Base-by-base conservation (phyloP, 352 stramenopile species). In the Thraustochytrium sp. region DNA sequence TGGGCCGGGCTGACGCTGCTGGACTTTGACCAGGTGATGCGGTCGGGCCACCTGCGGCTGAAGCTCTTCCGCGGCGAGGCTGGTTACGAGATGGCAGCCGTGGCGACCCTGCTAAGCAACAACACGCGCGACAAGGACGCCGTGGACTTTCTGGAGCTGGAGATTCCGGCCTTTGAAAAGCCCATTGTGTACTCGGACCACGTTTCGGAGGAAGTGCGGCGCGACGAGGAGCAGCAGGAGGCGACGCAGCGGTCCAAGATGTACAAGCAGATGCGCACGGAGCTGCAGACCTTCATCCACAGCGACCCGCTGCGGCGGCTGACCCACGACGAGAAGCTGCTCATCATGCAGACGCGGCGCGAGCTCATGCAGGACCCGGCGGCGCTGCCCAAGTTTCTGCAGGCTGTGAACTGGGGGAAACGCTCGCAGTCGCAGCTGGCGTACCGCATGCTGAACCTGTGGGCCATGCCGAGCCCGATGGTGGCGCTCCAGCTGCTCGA, bases 401-500 rank as follows among this genome's bases (percentile, higher is more conserved):
- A 92, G 16, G 92, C 89, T 0, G 89, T 96, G 3, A 85, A 95
- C 55, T 96, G 92, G 92, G 89, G 87, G 44, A 89, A 93, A 72
- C 88, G 91, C 48, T 87, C 89, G 26, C 86, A 92, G 78, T 92
- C 95, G 5, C 88, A 94, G 72, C 90, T 95, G 76, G 90, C 89
- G 2, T 95, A 97, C 65, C 86, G 89, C 0, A 77, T 95, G 31
- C 63, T 96, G 21, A 87, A 92, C 48, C 77, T 89, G 3, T 97
- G 92, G 93, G 88, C 87, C 2, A 90, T 90, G 26, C 90, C 91
- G 34, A 38, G 48, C 31, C 76, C 84, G 36, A 31, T 87, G 13
- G 56, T 89, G 77, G 92, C 93, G 1, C 89, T 97, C 21, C 92
- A 96, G 82, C 85, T 97, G 29, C 85, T 97, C 0, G 94, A 91